phyloP scores from a whole-genome alignment of 306 rosid genomes.

The Ceratonia siliqua region DNA sequence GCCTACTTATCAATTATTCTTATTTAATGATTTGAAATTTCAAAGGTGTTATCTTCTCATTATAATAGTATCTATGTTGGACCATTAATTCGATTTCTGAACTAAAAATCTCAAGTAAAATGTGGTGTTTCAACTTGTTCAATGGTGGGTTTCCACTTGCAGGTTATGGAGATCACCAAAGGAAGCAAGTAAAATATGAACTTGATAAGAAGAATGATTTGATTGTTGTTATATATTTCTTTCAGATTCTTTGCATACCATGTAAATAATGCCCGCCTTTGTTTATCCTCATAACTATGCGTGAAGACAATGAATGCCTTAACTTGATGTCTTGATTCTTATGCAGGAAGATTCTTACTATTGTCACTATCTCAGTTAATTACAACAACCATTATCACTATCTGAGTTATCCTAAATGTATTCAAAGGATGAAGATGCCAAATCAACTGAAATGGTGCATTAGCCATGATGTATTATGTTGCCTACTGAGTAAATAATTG shows the following conservation, averaged over 20 bases:
- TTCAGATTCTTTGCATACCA: slow-evolving; percentile 26
- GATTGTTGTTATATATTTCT: slow-evolving; percentile 37
- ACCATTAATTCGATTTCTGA: background rate
- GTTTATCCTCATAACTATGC: slow-evolving; percentile 95
- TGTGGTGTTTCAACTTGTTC: slow-evolving; percentile 14
- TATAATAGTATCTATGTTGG: background rate
- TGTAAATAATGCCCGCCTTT: slow-evolving; percentile 42
- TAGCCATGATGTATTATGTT: background rate
- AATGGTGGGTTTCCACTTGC: slow-evolving; percentile 36
- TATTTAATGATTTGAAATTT: background rate
- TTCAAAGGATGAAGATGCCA: slow-evolving; percentile 1
- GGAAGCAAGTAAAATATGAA: slow-evolving; percentile 98
- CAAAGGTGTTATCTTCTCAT: background rate
- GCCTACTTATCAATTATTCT: background rate
- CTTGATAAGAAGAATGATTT: slow-evolving; percentile 97
- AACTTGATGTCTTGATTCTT: slow-evolving; percentile 85
- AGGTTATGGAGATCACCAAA: slow-evolving; percentile 94
- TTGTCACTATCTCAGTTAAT: slow-evolving; percentile 18
- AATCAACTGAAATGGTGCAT: slow-evolving; percentile 18
- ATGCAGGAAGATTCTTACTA: slow-evolving; percentile 70
- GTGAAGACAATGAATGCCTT: slow-evolving; percentile 99
- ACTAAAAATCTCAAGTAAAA: slow-evolving; percentile 18
- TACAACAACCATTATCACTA: background rate
- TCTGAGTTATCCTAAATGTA: background rate
- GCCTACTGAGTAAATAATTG: background rate